phyloP scores from a whole-genome alignment of 768 basidiomycete species.

The Melanogaster broomeanus region DNA sequence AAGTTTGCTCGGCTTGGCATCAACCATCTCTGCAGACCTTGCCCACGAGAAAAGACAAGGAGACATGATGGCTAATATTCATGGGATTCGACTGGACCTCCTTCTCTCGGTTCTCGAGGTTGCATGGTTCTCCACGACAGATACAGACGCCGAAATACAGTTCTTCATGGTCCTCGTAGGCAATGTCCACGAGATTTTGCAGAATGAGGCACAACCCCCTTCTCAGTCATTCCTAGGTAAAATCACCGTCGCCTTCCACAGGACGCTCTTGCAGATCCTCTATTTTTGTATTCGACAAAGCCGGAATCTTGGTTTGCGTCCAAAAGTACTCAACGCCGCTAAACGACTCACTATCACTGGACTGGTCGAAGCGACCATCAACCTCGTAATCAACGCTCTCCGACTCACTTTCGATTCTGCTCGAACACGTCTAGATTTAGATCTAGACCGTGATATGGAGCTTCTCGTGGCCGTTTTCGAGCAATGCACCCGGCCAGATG shows the following conservation, averaged over 20 bases:
- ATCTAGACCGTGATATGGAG: conserved; percentile 81
- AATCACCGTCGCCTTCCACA: conserved; percentile 72
- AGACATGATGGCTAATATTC: conserved; percentile 83
- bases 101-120: conserved; percentile 79
- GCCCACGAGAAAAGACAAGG: conserved; percentile 71
- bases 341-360: conserved; percentile 60
- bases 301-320: conserved; percentile 47
- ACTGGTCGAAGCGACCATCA: conserved; percentile 62
- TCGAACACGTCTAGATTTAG: conserved; percentile 52
- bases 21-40: conserved; percentile 65
- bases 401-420: conserved; percentile 68
- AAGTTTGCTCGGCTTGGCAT: conserved; percentile 56
- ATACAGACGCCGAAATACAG: conserved; percentile 53
- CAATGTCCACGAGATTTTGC: conserved; percentile 63
- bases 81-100: conserved; percentile 71
- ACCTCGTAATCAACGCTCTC: conserved; percentile 67
- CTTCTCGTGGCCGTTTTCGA: conserved; percentile 82
- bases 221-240: conserved; percentile 69
- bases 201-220: conserved; percentile 76
- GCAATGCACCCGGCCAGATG: conserved; percentile 69
- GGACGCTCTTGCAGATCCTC: conserved; percentile 73
- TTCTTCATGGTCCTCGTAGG: conserved; percentile 63
- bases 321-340: conserved; percentile 56
- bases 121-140: conserved; percentile 68
- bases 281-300: conserved; percentile 76